Evolutionary conservation across 1,284 basidiomycete species (phyloP).

Genomic region (Cutaneotrichosporon sp.): DNA sequence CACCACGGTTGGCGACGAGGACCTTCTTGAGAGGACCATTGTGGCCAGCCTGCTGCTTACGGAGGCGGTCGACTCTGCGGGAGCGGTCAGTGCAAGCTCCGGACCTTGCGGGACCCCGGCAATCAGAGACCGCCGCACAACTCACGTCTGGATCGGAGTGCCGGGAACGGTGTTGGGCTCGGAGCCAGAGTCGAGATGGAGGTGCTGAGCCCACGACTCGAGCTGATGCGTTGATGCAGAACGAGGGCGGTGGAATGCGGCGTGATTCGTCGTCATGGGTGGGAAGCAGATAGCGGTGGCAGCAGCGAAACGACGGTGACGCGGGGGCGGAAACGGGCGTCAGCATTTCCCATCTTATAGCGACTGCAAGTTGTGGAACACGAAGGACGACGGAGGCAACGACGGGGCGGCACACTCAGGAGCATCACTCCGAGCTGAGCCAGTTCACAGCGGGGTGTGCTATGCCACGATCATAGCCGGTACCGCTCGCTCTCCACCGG

Average conservation of each 20-base stretch:
- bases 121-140: slow-evolving; percentile 13
- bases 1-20: slow-evolving; percentile 92
- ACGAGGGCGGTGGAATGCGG: neutral
- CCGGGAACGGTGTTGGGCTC: slow-evolving; percentile 27
- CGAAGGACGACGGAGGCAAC: too few relatives aligned
- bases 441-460: too few relatives aligned
- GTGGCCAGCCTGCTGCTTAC: slow-evolving; percentile 85
- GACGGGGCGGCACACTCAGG: too few relatives aligned
- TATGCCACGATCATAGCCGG: too few relatives aligned
- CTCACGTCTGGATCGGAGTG: slow-evolving; percentile 37
- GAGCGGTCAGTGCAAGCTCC: neutral
- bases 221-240: slow-evolving; percentile 26
- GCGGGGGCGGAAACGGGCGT: neutral
- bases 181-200: slow-evolving; percentile 33
- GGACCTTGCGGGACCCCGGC: too few relatives aligned
- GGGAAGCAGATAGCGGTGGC: neutral
- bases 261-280: neutral
- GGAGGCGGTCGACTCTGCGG: slow-evolving; percentile 79
- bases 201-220: slow-evolving; percentile 42
- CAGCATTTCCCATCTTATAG: neutral
- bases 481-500: too few relatives aligned
- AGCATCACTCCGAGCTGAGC: too few relatives aligned
- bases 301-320: neutral
- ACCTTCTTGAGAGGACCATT: slow-evolving; percentile 87
- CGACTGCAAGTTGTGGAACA: too few relatives aligned